phyloP scores from a whole-genome alignment of 345 rosid species.

The Citrus cavaleriei region DNA sequence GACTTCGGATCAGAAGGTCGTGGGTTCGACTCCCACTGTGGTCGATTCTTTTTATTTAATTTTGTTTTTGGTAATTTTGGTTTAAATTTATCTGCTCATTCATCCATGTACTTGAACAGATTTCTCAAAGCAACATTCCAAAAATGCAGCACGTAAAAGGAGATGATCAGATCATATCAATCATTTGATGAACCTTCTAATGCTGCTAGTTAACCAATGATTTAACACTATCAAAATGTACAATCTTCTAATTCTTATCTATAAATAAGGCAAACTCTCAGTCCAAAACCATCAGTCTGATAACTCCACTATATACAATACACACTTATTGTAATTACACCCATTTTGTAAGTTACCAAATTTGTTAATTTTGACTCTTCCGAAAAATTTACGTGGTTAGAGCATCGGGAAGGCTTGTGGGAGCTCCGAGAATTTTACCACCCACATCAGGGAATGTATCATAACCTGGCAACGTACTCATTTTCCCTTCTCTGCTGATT shows the following conservation, averaged over 20 bases:
- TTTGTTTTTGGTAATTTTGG: too few species aligned
- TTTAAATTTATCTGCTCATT: too few species aligned
- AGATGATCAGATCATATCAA: neutral
- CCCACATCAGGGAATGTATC: constrained; percentile 68
- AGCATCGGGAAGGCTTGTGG: constrained; percentile 62
- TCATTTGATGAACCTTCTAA: neutral
- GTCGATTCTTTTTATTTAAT: constrained; percentile 24
- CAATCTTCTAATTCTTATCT: neutral
- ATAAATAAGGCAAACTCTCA: neutral
- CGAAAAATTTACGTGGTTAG: constrained; percentile 37
- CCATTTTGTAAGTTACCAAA: neutral
- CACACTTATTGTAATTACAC: neutral
- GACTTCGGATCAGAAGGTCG: constrained; percentile 99
- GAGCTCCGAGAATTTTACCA: constrained; percentile 59
- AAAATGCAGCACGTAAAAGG: neutral
- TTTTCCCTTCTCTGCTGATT: constrained; percentile 39
- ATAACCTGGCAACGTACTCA: constrained; percentile 27
- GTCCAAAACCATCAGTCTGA: neutral
- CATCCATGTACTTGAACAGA: too few species aligned
- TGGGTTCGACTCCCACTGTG: constrained; percentile 97
- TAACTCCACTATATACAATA: neutral
- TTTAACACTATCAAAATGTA: neutral
- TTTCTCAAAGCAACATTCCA: too few species aligned
- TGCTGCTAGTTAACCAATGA: neutral
- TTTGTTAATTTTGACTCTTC: neutral